These are phyloP conservation scores for Candida nonsorbophila DNA, from an alignment of 805 yeast species.

Conservation along the genomic window DNA sequence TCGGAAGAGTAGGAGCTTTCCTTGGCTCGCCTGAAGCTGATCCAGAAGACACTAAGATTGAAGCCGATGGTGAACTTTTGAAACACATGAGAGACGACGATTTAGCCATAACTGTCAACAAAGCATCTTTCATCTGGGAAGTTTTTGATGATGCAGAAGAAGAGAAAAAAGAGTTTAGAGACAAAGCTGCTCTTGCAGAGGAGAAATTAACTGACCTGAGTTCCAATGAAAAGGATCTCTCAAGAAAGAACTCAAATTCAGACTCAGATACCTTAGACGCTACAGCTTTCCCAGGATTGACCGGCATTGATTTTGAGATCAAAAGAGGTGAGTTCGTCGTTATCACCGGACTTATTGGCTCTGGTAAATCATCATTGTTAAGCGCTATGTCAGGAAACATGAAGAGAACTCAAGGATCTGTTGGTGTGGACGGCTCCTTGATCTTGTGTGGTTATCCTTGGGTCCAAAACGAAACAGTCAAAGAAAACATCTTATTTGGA, in stretches of 20 bases:
- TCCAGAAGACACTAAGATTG: constrained; percentile 22
- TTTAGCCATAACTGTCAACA: constrained; percentile 5
- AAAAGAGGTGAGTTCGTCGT: constrained; percentile 30
- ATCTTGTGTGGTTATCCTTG: constrained; percentile 30
- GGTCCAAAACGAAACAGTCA: constrained; percentile 31
- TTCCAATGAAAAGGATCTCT: neutral
- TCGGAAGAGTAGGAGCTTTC: constrained; percentile 51
- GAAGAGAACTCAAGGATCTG: constrained; percentile 24
- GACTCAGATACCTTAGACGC: neutral
- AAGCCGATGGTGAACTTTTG: constrained; percentile 16
- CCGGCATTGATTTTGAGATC: constrained; percentile 17
- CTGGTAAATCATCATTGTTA: constrained; percentile 33
- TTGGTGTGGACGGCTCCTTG: constrained; percentile 23
- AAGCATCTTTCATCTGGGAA: constrained; percentile 7
- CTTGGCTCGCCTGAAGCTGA: constrained; percentile 43
- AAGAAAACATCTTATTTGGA: constrained; percentile 29
- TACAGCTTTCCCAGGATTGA: constrained; percentile 21
- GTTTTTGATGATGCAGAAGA: constrained; percentile 12
- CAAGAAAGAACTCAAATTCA: neutral
- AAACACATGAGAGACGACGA: constrained; percentile 4
- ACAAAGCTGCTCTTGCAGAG: constrained; percentile 2
- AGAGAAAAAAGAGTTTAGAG: constrained; percentile 3
- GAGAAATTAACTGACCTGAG: constrained; percentile 3
- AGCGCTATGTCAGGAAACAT: constrained; percentile 34
- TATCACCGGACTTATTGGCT: constrained; percentile 31